These are phyloP conservation scores for Pleurotus pulmonarius DNA, from an alignment of 768 basidiomycete species.

Conservation along the genomic window DNA sequence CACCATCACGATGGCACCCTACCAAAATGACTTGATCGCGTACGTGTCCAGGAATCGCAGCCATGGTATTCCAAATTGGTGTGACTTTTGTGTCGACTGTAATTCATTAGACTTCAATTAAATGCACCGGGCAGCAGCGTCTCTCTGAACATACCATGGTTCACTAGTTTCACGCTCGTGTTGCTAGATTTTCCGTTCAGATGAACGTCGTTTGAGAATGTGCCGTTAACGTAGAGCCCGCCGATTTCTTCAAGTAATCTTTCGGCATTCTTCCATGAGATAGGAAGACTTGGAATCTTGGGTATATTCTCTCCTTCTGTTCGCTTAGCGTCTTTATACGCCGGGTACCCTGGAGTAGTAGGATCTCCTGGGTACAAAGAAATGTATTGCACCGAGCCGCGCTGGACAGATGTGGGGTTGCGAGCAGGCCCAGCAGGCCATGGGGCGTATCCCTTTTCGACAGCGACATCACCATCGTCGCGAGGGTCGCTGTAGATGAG, in stretches of 20 bases:
- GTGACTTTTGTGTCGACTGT: slow-evolving; percentile 74
- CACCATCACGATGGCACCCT: slow-evolving; percentile 73
- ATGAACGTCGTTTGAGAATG: slow-evolving; percentile 14
- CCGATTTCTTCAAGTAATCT: slow-evolving; percentile 58
- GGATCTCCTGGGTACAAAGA: slow-evolving; percentile 72
- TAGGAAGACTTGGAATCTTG: slow-evolving; percentile 81
- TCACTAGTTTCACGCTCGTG: slow-evolving; percentile 46
- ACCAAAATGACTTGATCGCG: slow-evolving; percentile 65
- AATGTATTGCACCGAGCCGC: slow-evolving; percentile 78
- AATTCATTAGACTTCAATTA: not conserved
- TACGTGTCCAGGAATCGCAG: slow-evolving; percentile 60
- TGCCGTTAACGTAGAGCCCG: slow-evolving; percentile 24
- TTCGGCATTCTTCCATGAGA: slow-evolving; percentile 83
- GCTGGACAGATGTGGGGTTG: slow-evolving; percentile 78
- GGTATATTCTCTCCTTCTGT: slow-evolving; percentile 59
- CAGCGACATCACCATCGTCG: slow-evolving; percentile 79
- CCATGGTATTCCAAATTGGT: slow-evolving; percentile 68
- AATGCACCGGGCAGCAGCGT: not conserved
- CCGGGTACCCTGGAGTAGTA: slow-evolving; percentile 83
- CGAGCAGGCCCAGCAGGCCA: slow-evolving; percentile 89
- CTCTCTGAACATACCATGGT: slow-evolving; percentile 39
- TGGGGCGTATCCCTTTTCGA: slow-evolving; percentile 68
- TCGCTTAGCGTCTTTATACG: slow-evolving; percentile 79
- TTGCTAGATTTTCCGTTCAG: slow-evolving; percentile 50
- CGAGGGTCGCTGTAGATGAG: slow-evolving; percentile 85